Evolutionary conservation across 1,284 basidiomycete genomes (phyloP).

Genomic region (Pascua guehoae): DNA sequence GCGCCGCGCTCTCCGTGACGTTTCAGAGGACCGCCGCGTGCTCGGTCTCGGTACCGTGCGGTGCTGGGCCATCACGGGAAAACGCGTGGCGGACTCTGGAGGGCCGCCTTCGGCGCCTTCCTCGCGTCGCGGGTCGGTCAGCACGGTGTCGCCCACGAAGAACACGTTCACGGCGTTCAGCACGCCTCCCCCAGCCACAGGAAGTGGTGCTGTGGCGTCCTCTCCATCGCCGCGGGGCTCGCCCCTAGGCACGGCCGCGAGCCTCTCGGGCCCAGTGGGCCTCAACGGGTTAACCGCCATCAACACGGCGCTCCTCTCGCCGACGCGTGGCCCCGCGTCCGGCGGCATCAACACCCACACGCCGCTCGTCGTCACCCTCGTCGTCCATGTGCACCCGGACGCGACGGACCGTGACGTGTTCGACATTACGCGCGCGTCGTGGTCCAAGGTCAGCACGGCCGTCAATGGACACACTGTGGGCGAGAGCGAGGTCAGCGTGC

Average conservation of each 20-base stretch:
- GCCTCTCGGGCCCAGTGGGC: not conserved
- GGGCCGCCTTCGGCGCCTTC: conserved; percentile 60
- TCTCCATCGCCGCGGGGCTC: not conserved
- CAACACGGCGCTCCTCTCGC: not conserved
- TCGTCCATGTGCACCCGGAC: conserved; percentile 68
- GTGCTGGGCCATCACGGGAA: conserved; percentile 39
- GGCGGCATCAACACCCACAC: conserved; percentile 5
- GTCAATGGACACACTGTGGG: conserved; percentile 21
- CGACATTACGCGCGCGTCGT: conserved; percentile 46
- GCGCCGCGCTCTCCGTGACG: conserved; percentile 72
- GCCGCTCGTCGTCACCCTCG: conserved; percentile 70
- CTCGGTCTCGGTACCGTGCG: conserved; percentile 37
- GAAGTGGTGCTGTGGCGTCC: no score
- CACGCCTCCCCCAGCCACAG: no score
- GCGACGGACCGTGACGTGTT: conserved; percentile 69
- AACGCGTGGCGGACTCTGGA: conserved; percentile 8
- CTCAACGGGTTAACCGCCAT: no score
- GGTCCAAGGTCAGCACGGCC: conserved; percentile 29
- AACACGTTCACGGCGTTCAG: conserved; percentile 4
- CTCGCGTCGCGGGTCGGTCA: conserved; percentile 67
- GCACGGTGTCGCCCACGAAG: conserved; percentile 52
- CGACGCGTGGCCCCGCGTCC: not conserved
- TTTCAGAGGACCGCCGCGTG: conserved; percentile 47
- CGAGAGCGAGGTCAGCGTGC: conserved; percentile 39
- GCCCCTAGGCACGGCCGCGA: not conserved